These are phyloP conservation scores for Geotrichum europaeum DNA, from an alignment of 1,139 yeast genomes.

Conservation along the genomic window DNA sequence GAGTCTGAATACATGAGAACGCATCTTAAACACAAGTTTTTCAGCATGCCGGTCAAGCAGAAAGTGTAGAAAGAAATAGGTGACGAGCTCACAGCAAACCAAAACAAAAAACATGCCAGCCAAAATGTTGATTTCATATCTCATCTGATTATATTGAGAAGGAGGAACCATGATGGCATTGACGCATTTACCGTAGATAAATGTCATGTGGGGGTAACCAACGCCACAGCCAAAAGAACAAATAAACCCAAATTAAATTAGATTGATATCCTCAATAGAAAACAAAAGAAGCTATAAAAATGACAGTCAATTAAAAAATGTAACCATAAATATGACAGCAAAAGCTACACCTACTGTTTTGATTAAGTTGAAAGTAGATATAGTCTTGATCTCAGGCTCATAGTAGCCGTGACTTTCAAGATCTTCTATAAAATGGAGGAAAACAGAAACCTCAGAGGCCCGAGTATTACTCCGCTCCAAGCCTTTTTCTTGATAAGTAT, in stretches of 20 bases:
- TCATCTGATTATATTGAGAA: slow-evolving; percentile 32
- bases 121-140: slow-evolving; percentile 32
- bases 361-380: too few species aligned
- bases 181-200: slow-evolving; percentile 36
- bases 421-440: too few species aligned
- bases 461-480: too few species aligned
- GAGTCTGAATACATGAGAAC: slow-evolving; percentile 31
- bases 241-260: slow-evolving; percentile 30
- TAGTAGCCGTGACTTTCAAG: too few species aligned
- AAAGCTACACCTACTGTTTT: background rate
- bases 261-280: slow-evolving; percentile 2
- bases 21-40: slow-evolving; percentile 31
- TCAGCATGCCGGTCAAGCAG: slow-evolving; percentile 17
- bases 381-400: too few species aligned
- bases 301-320: background rate
- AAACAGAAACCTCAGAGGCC: too few species aligned
- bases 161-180: slow-evolving; percentile 35
- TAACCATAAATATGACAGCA: background rate
- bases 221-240: slow-evolving; percentile 35
- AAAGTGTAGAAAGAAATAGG: slow-evolving; percentile 2
- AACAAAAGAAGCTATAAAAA: slow-evolving; percentile 1
- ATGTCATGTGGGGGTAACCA: slow-evolving; percentile 38
- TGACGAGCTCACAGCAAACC: slow-evolving; percentile 26
- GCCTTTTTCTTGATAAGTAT: background rate
- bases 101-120: slow-evolving; percentile 40